Percentiles rank a stretch among this genome's conserved stretches.
Evolutionary conservation across 2,329 filamentous ascomycete genomes (phyloP).

Genomic region (Boeremia exigua): DNA sequence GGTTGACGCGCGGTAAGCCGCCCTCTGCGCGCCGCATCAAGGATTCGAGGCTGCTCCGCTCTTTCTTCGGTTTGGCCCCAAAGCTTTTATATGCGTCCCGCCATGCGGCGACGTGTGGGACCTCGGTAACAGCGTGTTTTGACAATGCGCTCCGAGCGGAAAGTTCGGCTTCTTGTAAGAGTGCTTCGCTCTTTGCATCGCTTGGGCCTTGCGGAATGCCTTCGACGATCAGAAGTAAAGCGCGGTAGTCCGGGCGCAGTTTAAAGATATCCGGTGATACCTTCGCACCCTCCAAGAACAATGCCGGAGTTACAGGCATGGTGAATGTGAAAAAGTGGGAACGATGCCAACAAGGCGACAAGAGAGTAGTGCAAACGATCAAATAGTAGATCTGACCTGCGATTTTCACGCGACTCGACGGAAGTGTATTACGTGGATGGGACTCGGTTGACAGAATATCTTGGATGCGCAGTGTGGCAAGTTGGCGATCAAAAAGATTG

Average conservation of each 20-base stretch:
- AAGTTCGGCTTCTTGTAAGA: conserved; percentile 39
- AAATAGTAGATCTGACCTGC: too few species aligned
- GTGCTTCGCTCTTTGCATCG: conserved; percentile 37
- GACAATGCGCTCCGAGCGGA: conserved; percentile 19
- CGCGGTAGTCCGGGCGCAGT: conserved; percentile 49
- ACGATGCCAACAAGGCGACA: too few species aligned
- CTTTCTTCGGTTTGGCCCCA: conserved; percentile 49
- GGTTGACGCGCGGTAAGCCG: conserved; percentile 48
- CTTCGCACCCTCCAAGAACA: neutral
- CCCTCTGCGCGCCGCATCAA: conserved; percentile 41
- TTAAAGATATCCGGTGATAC: conserved; percentile 39
- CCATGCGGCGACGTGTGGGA: conserved; percentile 49
- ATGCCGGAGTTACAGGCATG: too few species aligned
- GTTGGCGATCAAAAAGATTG: too few species aligned
- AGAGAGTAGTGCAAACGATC: too few species aligned
- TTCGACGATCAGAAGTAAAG: conserved; percentile 44
- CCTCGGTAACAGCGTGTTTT: conserved; percentile 33
- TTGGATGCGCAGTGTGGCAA: too few species aligned
- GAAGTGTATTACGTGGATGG: too few species aligned
- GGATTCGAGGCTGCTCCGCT: conserved; percentile 48
- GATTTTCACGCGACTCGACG: too few species aligned
- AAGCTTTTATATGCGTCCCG: conserved; percentile 49
- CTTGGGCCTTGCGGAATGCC: conserved; percentile 42
- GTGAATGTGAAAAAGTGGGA: too few species aligned
- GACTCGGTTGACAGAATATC: too few species aligned